Evolutionary conservation across 2,329 filamentous ascomycete species (phyloP).

Genomic region (Fusarium sp.): DNA sequence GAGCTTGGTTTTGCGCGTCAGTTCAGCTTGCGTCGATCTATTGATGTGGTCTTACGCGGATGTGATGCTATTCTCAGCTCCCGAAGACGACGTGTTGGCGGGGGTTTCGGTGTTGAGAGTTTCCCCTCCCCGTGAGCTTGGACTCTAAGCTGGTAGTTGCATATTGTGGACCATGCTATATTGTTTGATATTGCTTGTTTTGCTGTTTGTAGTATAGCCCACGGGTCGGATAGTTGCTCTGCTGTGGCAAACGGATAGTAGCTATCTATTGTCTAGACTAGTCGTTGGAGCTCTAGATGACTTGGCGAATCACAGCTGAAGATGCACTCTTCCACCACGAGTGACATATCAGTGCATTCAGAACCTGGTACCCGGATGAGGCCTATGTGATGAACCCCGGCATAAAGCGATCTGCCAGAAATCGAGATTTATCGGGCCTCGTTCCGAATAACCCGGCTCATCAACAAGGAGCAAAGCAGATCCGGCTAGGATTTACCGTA

Average conservation of each 20-base stretch:
- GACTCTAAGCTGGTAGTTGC: not conserved
- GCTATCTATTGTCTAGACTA: too few species aligned
- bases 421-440: not conserved
- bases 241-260: not conserved
- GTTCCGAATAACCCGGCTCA: not conserved
- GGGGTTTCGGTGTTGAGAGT: not conserved
- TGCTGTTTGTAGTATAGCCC: not conserved
- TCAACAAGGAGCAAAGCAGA: not conserved
- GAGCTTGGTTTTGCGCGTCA: not conserved
- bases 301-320: not conserved
- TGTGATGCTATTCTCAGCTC: not conserved
- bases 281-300: too few species aligned
- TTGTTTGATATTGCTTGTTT: too few species aligned
- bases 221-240: not conserved
- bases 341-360: constrained; percentile 7
- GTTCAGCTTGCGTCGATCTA: not conserved
- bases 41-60: not conserved
- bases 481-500: not conserved
- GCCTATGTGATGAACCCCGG: not conserved
- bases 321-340: not conserved
- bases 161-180: not conserved
- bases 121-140: too few species aligned
- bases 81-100: too few species aligned
- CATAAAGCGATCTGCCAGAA: not conserved
- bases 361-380: not conserved